phyloP scores from a whole-genome alignment of 352 stramenopile genomes.

The Phytopythium oedochilum region DNA sequence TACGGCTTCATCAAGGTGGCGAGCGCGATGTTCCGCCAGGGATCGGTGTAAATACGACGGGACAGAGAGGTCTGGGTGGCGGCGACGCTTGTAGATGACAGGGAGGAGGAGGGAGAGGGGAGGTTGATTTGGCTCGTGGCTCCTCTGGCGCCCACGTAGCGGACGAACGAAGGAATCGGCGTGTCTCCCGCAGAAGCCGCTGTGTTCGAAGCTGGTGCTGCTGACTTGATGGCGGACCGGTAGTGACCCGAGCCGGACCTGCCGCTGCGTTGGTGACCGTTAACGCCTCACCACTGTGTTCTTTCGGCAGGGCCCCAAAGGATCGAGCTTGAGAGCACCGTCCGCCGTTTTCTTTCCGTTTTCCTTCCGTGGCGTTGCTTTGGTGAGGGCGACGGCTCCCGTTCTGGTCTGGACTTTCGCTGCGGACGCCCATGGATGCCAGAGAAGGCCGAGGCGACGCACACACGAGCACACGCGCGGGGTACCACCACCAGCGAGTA shows the following conservation, averaged over 20 bases:
- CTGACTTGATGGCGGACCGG: neutral
- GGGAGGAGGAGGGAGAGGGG: neutral
- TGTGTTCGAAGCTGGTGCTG: neutral
- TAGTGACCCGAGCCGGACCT: too few species aligned
- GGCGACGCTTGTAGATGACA: neutral
- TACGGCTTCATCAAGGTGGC: constrained; percentile 96
- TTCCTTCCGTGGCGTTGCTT: neutral
- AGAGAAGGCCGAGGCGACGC: neutral
- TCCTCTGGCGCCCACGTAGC: neutral
- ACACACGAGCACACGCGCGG: neutral
- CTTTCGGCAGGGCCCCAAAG: neutral
- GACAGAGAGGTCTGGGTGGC: neutral
- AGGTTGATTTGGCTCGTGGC: neutral
- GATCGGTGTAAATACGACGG: constrained; percentile 84
- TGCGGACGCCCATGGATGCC: neutral
- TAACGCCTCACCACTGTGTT: neutral
- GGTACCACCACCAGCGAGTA: neutral
- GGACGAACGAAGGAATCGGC: neutral
- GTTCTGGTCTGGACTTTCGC: neutral
- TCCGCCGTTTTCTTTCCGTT: neutral
- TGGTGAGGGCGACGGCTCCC: neutral
- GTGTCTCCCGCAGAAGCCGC: neutral
- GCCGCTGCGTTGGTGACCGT: neutral
- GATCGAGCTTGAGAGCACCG: neutral
- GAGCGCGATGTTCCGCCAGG: constrained; percentile 96